A percentile compares a stretch with the other conserved stretches of the same genome.
phyloP scores from a whole-genome alignment of 73 alveolate species.

The Paraurostyla sp. region DNA sequence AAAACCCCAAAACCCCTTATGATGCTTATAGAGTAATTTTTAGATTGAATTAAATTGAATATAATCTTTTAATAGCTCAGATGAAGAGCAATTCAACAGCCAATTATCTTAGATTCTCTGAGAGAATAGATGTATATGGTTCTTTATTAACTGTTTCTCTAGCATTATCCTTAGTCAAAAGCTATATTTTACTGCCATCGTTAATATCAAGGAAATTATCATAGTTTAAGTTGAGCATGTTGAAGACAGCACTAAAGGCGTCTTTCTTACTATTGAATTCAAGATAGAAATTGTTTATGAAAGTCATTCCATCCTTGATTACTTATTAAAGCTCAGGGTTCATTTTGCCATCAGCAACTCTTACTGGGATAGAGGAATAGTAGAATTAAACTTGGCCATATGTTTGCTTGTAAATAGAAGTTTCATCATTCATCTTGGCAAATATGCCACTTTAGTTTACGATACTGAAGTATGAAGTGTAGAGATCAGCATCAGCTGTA shows the following conservation, averaged over 20 bases:
- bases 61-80: too few relatives aligned
- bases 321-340: constrained; percentile 16
- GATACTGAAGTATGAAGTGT: neutral
- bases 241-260: constrained; percentile 2
- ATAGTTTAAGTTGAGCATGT: constrained; percentile 37
- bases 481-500: neutral
- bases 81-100: constrained; percentile 32
- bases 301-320: constrained; percentile 30
- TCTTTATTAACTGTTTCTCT: neutral
- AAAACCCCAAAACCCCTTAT: too few relatives aligned
- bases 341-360: neutral
- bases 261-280: constrained; percentile 48
- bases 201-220: constrained; percentile 42
- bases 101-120: neutral
- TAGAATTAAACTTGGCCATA: constrained; percentile 2
- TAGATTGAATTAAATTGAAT: too few relatives aligned
- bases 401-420: neutral
- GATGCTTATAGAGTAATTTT: too few relatives aligned
- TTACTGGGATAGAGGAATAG: constrained; percentile 45
- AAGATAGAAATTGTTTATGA: constrained; percentile 53
- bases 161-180: constrained; percentile 27
- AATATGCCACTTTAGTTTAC: constrained; percentile 1
- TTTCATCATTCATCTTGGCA: neutral
- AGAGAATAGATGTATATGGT: neutral
- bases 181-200: neutral